phyloP scores from a whole-genome alignment of 257 asterid genomes.

The Solanum dulcamara region DNA sequence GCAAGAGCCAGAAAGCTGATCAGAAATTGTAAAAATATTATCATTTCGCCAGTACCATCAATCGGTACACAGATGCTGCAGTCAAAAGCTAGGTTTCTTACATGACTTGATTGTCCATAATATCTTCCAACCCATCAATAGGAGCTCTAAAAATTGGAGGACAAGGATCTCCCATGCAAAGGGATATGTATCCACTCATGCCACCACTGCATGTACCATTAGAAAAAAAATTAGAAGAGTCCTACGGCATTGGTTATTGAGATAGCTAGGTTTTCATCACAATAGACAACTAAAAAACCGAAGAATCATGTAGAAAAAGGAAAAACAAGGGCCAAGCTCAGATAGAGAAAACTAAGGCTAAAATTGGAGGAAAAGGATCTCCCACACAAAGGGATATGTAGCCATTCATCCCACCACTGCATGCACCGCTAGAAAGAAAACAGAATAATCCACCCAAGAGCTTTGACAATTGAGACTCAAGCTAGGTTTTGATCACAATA shows the following conservation, averaged over 20 bases:
- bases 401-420: conserved; percentile 98
- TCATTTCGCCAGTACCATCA: background rate
- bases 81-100: conserved; percentile 25
- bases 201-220: conserved; percentile 76
- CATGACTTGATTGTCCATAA: conserved; percentile 95
- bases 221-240: conserved; percentile 20
- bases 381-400: conserved; percentile 74
- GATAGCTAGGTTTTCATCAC: background rate
- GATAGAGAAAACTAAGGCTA: background rate
- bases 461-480: background rate
- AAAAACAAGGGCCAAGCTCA: background rate
- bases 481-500: background rate
- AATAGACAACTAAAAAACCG: background rate
- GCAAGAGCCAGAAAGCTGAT: background rate
- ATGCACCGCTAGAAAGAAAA: conserved; percentile 13
- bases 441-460: conserved; percentile 13
- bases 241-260: conserved; percentile 4
- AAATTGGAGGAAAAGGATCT: conserved; percentile 89
- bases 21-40: background rate
- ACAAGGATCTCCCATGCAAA: conserved; percentile 88
- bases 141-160: conserved; percentile 96
- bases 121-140: conserved; percentile 71
- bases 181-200: conserved; percentile 90
- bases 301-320: background rate
- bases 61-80: background rate